Base-by-base conservation (phyloP, 73 alveolate genomes). In the Tetrahymena elliotti region DNA sequence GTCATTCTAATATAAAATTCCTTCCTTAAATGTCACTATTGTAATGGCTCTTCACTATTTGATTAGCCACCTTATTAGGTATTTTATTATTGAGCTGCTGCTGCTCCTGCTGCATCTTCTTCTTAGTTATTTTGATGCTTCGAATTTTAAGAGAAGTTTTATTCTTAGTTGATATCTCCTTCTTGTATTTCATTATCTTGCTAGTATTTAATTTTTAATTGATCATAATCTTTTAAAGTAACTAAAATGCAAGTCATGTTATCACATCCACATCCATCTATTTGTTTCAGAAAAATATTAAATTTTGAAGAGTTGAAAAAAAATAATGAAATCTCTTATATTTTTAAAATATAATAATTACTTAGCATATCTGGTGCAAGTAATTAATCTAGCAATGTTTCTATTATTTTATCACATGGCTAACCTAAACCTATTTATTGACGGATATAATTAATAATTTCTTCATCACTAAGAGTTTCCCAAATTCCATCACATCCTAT, bases 401-500 rank as follows among this genome's bases (percentile, higher is more conserved):
- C 96, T 40, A 94, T 95, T 33, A 92, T 94, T 92, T 47, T 41
- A 53, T 31, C 38, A 24, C 93, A 88, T 52, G 53, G 6, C 16
- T 27, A 24, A 6, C 83, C 38, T 34, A 24, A 88, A 13, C 53
- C 93, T 22, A 94, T 31, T 68, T 88, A 84, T 12, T 52, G 22
- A 24, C 93, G 93, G 31, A 95, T 40, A 20, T 24, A 36, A 41
- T 39, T 34, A 33, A 95, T 83, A n/a, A 93, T 52, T 82, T 95
- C 94, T 95, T 93, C 54, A 83, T 93, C 94, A 93, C 35, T 68
- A 35, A 93, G 82, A n/a, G 96, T 95, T 52, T 95, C 97, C 93
- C 93, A 95, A 6, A 95, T 93, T 15, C 97, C 97, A 93, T 93
- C 97, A 93, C 96, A 95, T 8, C 96, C 97, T 92, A 95, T 93